Base-by-base conservation (phyloP, 768 basidiomycete species). In the Tricholoma bakamatsutake region DNA sequence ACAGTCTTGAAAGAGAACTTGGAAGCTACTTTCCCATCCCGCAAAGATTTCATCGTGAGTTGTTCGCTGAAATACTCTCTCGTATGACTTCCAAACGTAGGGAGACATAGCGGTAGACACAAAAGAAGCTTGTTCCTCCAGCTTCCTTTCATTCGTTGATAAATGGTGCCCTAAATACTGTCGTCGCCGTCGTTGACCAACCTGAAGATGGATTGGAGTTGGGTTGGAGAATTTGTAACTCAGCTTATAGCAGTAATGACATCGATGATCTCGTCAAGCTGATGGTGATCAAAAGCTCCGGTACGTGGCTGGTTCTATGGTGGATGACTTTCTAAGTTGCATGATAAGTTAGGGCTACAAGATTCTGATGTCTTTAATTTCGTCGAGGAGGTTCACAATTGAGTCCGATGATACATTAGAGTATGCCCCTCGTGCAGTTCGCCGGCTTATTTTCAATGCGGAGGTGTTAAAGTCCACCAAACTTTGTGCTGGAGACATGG, bases 11-110 rank as follows among this genome's bases (percentile, higher is more conserved):
- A 98, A 1, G 85, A 79, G 73, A 98, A 97, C 30, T 79, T 78
- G 1, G 92, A 80, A 0, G 82, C 79, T 37, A 98, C 83, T 66
- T 85, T 88, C 50, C 95, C 96, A 67, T 98, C 90, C 5, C 78
- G 74, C 33, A 97, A 78, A 0, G 91, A 66, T 37, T 67, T 72
- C 31, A 82, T 64, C 8, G 66, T 64, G 13, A 82, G 64, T 46
- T 73, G 58, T 62, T 82, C 80, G 48, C 77, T 64, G 57, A 85
- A 85, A 21, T 69, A 62, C 69, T 86, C 84, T 2, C 2, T 49
- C 34, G 45, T 13, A 18, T 47, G 48, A 27, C 28, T 37, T 2
- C 52, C 59, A 8, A 56, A 45, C 18, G 48, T 40, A 4, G 53
- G 40, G 4, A 42, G 40, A 37, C 45, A 57, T 54, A 61, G 49